Conservation (phyloP, 495 filamentous ascomycete species). For the Daldinia concentrica region DNA sequence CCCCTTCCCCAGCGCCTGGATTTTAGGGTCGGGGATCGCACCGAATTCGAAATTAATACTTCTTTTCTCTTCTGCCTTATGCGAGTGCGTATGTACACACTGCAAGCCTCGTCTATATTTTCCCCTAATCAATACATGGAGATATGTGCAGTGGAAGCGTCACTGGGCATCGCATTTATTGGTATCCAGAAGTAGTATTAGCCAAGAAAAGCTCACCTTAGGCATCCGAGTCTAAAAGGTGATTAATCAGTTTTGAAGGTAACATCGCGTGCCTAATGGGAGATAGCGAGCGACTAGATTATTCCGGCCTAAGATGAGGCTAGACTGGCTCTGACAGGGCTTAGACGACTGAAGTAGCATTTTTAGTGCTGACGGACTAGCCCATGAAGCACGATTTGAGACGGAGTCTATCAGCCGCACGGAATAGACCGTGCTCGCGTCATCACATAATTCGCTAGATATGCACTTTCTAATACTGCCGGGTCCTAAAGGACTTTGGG, state of each 20-base stretch:
- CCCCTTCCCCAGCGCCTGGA: conserved; percentile 13
- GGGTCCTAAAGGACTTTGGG: background rate
- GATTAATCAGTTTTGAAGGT: background rate
- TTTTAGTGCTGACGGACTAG: conserved; percentile 33
- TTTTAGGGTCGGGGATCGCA: conserved; percentile 15
- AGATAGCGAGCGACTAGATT: conserved; percentile 5
- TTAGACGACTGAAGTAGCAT: conserved; percentile 9
- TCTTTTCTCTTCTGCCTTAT: conserved; percentile 6
- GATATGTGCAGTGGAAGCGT: background rate
- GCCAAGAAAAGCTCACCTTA: background rate
- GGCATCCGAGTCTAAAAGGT: background rate
- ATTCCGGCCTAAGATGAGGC: background rate
- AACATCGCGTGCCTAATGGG: background rate
- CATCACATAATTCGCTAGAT: conserved; percentile 20
- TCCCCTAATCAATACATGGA: background rate
- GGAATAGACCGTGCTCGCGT: conserved; percentile 19
- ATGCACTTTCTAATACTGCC: conserved; percentile 11
- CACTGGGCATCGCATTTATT: background rate
- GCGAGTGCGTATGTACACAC: background rate
- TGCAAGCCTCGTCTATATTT: conserved; percentile 4
- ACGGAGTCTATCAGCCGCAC: conserved; percentile 36
- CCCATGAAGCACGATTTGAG: conserved; percentile 3
- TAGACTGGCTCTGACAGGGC: conserved; percentile 9
- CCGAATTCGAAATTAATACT: conserved; percentile 17
- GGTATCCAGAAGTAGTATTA: background rate